phyloP scores from a whole-genome alignment of 2,329 filamentous ascomycete genomes.

The Alternaria tenuissima region DNA sequence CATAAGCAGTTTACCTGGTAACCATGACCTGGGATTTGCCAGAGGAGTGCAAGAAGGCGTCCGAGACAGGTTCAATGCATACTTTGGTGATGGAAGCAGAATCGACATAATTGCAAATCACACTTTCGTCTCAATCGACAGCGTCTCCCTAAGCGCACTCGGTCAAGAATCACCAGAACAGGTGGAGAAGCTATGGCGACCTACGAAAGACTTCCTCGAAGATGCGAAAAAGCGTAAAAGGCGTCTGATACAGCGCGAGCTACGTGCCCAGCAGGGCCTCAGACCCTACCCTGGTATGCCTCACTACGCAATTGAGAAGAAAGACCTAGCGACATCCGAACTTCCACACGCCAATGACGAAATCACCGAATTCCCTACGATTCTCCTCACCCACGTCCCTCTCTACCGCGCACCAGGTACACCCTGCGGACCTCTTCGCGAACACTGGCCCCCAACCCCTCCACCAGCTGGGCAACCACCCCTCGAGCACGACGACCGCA shows the following conservation, averaged over 20 bases:
- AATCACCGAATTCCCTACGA: conserved; percentile 77
- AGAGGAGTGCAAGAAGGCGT: conserved; percentile 82
- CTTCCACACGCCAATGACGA: conserved; percentile 50
- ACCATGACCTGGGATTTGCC: conserved; percentile 94
- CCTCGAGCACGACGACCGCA: conserved; percentile 70
- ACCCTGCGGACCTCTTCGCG: conserved; percentile 85
- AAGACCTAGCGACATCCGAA: conserved; percentile 47
- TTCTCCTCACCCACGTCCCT: conserved; percentile 90
- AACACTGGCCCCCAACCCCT: conserved; percentile 78
- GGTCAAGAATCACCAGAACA: conserved; percentile 62
- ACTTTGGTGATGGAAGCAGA: conserved; percentile 90
- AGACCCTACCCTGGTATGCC: conserved; percentile 63
- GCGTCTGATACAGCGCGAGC: conserved; percentile 72
- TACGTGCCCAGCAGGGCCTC: conserved; percentile 71
- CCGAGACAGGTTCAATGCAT: conserved; percentile 82
- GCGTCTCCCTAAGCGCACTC: conserved; percentile 83
- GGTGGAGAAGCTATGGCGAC: conserved; percentile 72
- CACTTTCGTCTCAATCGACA: conserved; percentile 90
- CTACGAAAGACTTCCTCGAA: conserved; percentile 78
- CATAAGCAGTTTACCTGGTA: conserved; percentile 86
- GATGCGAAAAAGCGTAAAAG: conserved; percentile 70
- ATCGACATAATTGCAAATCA: conserved; percentile 95
- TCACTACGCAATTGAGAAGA: conserved; percentile 67
- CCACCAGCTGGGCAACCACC: conserved; percentile 67
- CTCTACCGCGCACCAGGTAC: conserved; percentile 83